Evolutionary conservation across 2,329 filamentous ascomycete species (phyloP).

Genomic region (Plectosphaerella cucumerina): DNA sequence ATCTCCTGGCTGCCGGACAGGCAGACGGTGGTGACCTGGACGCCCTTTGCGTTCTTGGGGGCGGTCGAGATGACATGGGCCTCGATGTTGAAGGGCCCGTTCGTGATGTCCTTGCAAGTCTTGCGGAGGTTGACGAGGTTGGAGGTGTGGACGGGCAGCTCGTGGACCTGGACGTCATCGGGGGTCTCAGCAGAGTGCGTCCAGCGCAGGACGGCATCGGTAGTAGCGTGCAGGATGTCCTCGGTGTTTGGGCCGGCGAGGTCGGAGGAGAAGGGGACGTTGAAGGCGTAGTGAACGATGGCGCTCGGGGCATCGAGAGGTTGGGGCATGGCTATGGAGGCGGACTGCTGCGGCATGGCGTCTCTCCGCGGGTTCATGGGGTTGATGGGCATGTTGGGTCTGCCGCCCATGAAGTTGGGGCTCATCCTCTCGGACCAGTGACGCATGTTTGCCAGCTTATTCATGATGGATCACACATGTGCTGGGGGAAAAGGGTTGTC

Average conservation of each 20-base stretch:
- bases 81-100: constrained; percentile 66
- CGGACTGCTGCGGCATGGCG: constrained; percentile 43
- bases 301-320: constrained; percentile 55
- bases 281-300: constrained; percentile 91
- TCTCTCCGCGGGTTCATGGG: constrained; percentile 55
- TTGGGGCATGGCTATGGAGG: constrained; percentile 62
- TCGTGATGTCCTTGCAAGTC: constrained; percentile 78
- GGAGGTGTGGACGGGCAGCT: constrained; percentile 85
- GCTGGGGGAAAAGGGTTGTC: constrained; percentile 2
- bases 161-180: constrained; percentile 79
- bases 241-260: constrained; percentile 89
- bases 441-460: constrained; percentile 69
- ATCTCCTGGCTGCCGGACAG: constrained; percentile 83
- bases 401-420: constrained; percentile 63
- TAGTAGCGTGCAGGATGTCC: constrained; percentile 89
- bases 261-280: constrained; percentile 91
- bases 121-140: constrained; percentile 77
- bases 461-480: constrained; percentile 42
- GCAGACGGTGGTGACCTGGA: constrained; percentile 80
- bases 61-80: constrained; percentile 80
- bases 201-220: constrained; percentile 85
- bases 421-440: constrained; percentile 69
- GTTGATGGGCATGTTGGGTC: constrained; percentile 52
- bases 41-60: constrained; percentile 65
- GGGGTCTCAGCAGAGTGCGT: constrained; percentile 84